Evolutionary conservation across 2,329 filamentous ascomycete genomes (phyloP).

Genomic region (Talaromyces albobiverticillius): DNA sequence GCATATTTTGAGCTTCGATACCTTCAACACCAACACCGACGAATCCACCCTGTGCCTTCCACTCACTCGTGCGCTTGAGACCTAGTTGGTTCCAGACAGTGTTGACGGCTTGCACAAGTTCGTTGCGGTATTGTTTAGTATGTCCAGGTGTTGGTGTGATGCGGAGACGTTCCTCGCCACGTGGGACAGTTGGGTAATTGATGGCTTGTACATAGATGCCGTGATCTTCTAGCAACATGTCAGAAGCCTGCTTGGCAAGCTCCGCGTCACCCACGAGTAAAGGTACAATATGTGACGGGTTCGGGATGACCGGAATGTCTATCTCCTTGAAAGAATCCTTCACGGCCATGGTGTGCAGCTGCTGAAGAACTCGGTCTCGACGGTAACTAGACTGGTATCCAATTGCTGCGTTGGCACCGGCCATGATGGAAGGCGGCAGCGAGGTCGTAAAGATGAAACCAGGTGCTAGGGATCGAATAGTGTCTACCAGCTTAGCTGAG

Average conservation of each 20-base stretch:
- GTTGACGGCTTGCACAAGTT: constrained; percentile 80
- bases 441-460: constrained; percentile 99
- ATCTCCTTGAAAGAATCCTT: constrained; percentile 75
- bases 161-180: constrained; percentile 93
- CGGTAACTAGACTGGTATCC: constrained; percentile 86
- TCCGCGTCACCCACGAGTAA: constrained; percentile 92
- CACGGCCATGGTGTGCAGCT: constrained; percentile 91
- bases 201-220: constrained; percentile 97
- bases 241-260: constrained; percentile 85
- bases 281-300: constrained; percentile 94
- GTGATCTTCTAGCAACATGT: constrained; percentile 85
- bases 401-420: constrained; percentile 84
- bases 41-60: constrained; percentile 88
- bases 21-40: constrained; percentile 82
- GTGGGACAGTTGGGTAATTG: constrained; percentile 97
- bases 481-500: constrained; percentile 80
- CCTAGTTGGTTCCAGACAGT: constrained; percentile 83
- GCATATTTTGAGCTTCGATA: constrained; percentile 56
- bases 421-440: constrained; percentile 94
- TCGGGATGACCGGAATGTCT: constrained; percentile 95
- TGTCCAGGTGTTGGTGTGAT: constrained; percentile 96
- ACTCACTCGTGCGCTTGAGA: constrained; percentile 90
- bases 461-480: constrained; percentile 88
- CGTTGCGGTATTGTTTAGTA: constrained; percentile 75
- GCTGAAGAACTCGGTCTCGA: constrained; percentile 86